These are phyloP conservation scores for Rhodomyrtus tomentosa DNA, from an alignment of 345 rosid species.

Conservation along the genomic window DNA sequence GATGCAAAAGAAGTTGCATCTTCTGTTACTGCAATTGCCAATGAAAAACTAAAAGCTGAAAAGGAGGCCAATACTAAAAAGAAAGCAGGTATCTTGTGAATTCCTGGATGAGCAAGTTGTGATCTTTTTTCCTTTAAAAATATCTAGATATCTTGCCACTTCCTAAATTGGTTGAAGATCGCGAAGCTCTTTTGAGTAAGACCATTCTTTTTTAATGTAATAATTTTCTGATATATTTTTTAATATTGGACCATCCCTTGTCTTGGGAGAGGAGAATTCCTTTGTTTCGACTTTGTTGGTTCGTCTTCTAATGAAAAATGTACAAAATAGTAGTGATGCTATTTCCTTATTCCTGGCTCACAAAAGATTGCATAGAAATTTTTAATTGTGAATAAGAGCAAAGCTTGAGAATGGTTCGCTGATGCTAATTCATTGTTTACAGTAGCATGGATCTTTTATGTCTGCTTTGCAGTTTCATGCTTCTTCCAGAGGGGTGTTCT, in stretches of 20 bases:
- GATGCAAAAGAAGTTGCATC: slow-evolving; percentile 87
- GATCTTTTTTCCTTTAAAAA: not conserved
- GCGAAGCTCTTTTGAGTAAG: not conserved
- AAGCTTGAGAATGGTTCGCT: not conserved
- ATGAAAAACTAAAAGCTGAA: slow-evolving; percentile 84
- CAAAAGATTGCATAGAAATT: not conserved
- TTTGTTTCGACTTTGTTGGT: not conserved
- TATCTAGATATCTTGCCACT: not conserved
- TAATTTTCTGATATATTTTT: not conserved
- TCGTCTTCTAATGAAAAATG: not conserved
- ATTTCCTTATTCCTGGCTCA: not conserved
- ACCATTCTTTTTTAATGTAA: not conserved
- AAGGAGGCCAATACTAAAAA: slow-evolving; percentile 73
- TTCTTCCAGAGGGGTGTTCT: not conserved
- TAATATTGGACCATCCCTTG: not conserved
- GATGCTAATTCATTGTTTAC: not conserved
- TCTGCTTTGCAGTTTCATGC: not conserved
- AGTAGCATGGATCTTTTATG: not conserved
- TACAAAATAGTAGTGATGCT: not conserved
- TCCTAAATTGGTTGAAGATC: not conserved
- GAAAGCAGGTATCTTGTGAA: slow-evolving; percentile 44
- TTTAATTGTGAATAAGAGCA: not conserved
- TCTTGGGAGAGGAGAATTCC: not conserved
- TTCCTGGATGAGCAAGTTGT: not conserved
- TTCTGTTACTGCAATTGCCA: slow-evolving; percentile 72